Evolutionary conservation across 495 filamentous ascomycete species (phyloP).

Genomic region (Aspergillus steynii): DNA sequence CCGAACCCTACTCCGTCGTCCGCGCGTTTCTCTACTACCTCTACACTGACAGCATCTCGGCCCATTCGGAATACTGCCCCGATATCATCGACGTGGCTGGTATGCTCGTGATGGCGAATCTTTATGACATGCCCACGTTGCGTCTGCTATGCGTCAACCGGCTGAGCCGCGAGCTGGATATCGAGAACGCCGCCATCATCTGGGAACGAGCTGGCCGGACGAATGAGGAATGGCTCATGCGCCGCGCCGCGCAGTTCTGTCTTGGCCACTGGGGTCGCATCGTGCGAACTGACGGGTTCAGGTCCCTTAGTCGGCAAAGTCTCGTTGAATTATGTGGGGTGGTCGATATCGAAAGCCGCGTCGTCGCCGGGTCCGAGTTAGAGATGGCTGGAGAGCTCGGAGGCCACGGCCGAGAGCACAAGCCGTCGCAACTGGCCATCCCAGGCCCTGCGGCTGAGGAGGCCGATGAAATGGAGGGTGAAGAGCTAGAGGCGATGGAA

Average conservation of each 20-base stretch:
- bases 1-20: slow-evolving; percentile 92
- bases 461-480: slow-evolving; percentile 62
- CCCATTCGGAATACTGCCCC: slow-evolving; percentile 61
- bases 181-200: slow-evolving; percentile 90
- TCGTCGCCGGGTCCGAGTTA: slow-evolving; percentile 80
- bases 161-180: slow-evolving; percentile 83
- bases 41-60: slow-evolving; percentile 89
- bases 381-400: slow-evolving; percentile 73
- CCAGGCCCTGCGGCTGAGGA: slow-evolving; percentile 57
- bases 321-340: slow-evolving; percentile 91
- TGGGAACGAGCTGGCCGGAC: slow-evolving; percentile 93
- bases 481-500: slow-evolving; percentile 74
- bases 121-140: slow-evolving; percentile 93
- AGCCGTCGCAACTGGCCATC: slow-evolving; percentile 45
- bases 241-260: slow-evolving; percentile 83
- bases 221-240: slow-evolving; percentile 88
- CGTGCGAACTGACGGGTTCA: slow-evolving; percentile 85
- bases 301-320: slow-evolving; percentile 69
- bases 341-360: slow-evolving; percentile 84
- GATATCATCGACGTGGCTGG: slow-evolving; percentile 85
- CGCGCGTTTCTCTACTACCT: slow-evolving; percentile 94
- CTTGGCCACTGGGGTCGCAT: slow-evolving; percentile 93
- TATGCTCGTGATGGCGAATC: slow-evolving; percentile 95
- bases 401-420: slow-evolving; percentile 43
- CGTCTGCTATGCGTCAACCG: slow-evolving; percentile 87